Base-by-base conservation (phyloP, 805 yeast species). In the Komagataella kurtzmanii region DNA sequence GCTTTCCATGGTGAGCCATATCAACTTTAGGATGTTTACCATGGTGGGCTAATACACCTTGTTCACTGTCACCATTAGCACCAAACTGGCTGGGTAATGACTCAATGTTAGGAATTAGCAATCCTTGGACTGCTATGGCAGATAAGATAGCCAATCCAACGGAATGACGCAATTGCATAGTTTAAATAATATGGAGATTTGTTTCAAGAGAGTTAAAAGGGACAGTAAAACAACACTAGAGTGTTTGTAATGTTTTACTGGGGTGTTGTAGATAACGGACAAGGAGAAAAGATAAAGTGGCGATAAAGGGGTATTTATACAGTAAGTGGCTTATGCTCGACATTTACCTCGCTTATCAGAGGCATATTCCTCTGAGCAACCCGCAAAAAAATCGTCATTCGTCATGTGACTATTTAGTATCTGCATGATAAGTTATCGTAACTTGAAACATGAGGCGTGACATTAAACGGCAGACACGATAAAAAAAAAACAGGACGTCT, bases 61-160 rank as follows among this genome's bases (percentile, higher is more conserved):
- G 30, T 40, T 24, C 46, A 36, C 49, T 17, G 23, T 44, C 17
- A 17, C 10, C 19, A 44, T 21, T 12, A 18, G 18, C 17, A 19
- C 36, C 17, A 46, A 51, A 51, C n/a, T 45, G 40, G 24, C 50
- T 44, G 24, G 65, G 62, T 21, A 53, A 24, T 51, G 56, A 54
- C 24, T 57, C 56, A 30, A 61, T 56, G 10, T 52, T 44, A 5
- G 91, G 91, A 56, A 84, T 79, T 54, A 83, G 83, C 61, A 83
- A 70, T n/a, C 79, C 78, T 53, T 69, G 64, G 24, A 77, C 75
- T 17, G 64, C 57, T 54, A 64, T 50, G 10, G 66, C 56, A 14
- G 61, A 54, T 44, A 63, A 36, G 53, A 64, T 53, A 45, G 65
- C 54, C 5, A 59, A 49, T 12, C 62, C 63, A 48, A 61, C 61